A percentile compares a stretch with the other conserved stretches of the same genome.
These are phyloP conservation scores for Claviceps cyperi DNA, from an alignment of 2,329 filamentous ascomycete genomes.

Conservation along the genomic window DNA sequence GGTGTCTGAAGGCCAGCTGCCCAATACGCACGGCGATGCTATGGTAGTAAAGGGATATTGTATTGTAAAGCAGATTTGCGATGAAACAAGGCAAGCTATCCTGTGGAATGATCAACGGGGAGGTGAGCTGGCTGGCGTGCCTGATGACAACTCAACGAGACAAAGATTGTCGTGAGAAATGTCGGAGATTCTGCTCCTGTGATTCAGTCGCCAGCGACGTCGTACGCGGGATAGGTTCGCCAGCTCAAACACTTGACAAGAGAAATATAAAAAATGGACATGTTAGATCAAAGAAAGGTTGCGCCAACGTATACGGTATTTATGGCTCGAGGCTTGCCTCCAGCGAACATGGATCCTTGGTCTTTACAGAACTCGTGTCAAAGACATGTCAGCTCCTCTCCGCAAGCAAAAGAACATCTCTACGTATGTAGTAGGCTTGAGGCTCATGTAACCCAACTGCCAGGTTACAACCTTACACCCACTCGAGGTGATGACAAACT, in stretches of 20 bases:
- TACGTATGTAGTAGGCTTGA: not conserved
- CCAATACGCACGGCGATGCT: not conserved
- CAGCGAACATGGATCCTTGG: not conserved
- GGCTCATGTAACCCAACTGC: not conserved
- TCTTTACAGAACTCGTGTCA: not conserved
- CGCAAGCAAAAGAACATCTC: not conserved
- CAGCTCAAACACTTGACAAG: not conserved
- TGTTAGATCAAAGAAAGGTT: not conserved
- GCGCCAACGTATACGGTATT: not conserved
- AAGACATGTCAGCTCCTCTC: slow-evolving; percentile 3
- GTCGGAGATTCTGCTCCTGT: not conserved
- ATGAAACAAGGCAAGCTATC: not conserved
- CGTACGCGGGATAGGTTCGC: not conserved
- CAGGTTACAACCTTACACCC: not conserved
- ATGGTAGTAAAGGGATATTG: not conserved
- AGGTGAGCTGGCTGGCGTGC: not conserved
- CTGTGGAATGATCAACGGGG: not conserved
- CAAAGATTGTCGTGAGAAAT: not conserved
- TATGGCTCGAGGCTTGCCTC: slow-evolving; percentile 2
- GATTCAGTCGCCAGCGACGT: not conserved
- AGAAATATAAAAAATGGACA: not conserved
- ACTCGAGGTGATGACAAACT: slow-evolving; percentile 1
- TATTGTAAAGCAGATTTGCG: not conserved
- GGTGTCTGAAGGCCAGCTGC: not conserved
- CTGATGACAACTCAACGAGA: not conserved